Percentiles rank a stretch among this genome's conserved stretches.
Evolutionary conservation across 352 stramenopile genomes (phyloP).

Genomic region (Aphanomyces astaci): DNA sequence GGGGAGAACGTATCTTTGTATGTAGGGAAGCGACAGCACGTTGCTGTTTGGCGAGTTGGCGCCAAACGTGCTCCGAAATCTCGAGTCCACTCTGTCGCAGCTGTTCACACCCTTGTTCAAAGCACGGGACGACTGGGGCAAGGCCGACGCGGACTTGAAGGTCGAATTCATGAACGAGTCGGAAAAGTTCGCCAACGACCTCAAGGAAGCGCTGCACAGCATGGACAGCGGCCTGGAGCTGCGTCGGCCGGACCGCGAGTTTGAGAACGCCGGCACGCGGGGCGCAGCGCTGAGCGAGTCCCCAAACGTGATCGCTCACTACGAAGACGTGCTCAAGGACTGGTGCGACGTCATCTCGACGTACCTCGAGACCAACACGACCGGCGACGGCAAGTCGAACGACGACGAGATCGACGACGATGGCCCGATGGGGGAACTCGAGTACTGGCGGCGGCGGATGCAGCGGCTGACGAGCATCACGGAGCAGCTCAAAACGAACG

Average conservation of each 20-base stretch:
- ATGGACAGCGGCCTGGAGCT: slow-evolving; percentile 94
- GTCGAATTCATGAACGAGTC: slow-evolving; percentile 92
- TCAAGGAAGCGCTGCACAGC: slow-evolving; percentile 93
- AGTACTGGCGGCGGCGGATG: slow-evolving; percentile 95
- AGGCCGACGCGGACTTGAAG: slow-evolving; percentile 89
- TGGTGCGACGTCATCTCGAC: slow-evolving; percentile 95
- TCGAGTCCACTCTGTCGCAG: slow-evolving; percentile 68
- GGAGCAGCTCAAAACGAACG: slow-evolving; percentile 96
- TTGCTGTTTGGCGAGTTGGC: slow-evolving; percentile 81
- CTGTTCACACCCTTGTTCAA: slow-evolving; percentile 91
- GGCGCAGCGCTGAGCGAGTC: slow-evolving; percentile 66
- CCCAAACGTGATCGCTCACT: slow-evolving; percentile 87
- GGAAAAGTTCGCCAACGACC: slow-evolving; percentile 89
- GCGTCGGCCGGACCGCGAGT: slow-evolving; percentile 72
- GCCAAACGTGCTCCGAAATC: slow-evolving; percentile 69
- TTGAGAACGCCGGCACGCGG: slow-evolving; percentile 32
- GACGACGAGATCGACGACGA: slow-evolving; percentile 77
- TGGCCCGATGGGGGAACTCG: slow-evolving; percentile 94
- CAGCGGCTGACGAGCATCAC: slow-evolving; percentile 98
- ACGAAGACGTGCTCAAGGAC: slow-evolving; percentile 94
- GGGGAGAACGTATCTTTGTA: neutral
- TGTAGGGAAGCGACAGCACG: slow-evolving; percentile 49
- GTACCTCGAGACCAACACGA: slow-evolving; percentile 88
- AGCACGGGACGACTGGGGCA: slow-evolving; percentile 92
- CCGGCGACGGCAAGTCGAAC: slow-evolving; percentile 44